A percentile compares a stretch with the other conserved stretches of the same genome.
These are phyloP conservation scores for Alternaria conjuncta DNA, from an alignment of 2,329 filamentous ascomycete genomes.

Conservation along the genomic window DNA sequence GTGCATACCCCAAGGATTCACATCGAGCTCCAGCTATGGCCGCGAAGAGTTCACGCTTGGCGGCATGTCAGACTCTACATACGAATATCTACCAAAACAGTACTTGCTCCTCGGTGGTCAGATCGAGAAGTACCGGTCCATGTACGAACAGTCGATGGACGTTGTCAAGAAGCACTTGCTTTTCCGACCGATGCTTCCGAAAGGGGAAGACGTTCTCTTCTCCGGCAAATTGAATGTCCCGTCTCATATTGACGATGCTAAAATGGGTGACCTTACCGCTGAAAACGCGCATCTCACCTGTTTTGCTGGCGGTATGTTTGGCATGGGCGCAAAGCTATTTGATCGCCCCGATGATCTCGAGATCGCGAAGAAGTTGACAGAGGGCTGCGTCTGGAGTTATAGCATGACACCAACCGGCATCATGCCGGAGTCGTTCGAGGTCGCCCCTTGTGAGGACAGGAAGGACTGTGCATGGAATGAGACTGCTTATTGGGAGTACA, in stretches of 20 bases:
- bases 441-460: constrained; percentile 54
- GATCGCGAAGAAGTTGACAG: constrained; percentile 63
- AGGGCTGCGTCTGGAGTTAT: constrained; percentile 70
- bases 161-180: constrained; percentile 56
- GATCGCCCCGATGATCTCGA: constrained; percentile 60
- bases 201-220: constrained; percentile 54
- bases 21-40: constrained; percentile 53
- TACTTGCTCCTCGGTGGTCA: constrained; percentile 56
- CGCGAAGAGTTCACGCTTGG: constrained; percentile 52
- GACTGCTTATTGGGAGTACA: constrained; percentile 50
- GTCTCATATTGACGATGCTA: constrained; percentile 32
- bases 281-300: constrained; percentile 69
- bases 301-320: constrained; percentile 75
- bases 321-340: constrained; percentile 69
- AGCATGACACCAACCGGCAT: constrained; percentile 63
- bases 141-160: constrained; percentile 62
- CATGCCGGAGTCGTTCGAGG: constrained; percentile 66
- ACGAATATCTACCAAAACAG: constrained; percentile 57
- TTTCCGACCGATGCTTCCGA: constrained; percentile 59
- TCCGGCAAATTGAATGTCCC: constrained; percentile 47
- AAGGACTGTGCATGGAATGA: constrained; percentile 55
- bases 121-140: constrained; percentile 56
- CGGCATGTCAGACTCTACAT: constrained; percentile 51
- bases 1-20: constrained; percentile 62
- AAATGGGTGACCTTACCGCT: constrained; percentile 34